phyloP scores from a whole-genome alignment of 73 alveolate genomes.

The Uronychia binucleata region DNA sequence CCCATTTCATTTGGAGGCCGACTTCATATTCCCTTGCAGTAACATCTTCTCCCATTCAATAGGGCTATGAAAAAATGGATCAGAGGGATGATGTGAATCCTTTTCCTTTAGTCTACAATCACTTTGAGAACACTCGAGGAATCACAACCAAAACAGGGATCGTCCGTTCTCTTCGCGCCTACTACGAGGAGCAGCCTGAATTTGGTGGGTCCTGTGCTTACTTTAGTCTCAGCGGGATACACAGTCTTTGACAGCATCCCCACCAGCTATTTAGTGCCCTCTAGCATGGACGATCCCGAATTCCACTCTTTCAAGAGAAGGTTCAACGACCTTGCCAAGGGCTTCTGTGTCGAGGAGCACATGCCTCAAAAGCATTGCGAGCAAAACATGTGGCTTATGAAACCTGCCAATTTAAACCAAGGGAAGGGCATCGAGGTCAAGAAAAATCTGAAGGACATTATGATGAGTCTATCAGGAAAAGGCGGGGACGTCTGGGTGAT shows the following conservation, averaged over 20 bases:
- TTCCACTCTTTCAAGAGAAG: constrained; percentile 29
- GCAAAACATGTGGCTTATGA: constrained; percentile 83
- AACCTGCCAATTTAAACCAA: constrained; percentile 86
- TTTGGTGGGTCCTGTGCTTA: too few relatives aligned
- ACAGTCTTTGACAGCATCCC: constrained; percentile 67
- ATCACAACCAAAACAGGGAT: constrained; percentile 69
- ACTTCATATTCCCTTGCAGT: too few relatives aligned
- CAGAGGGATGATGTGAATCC: constrained; percentile 27
- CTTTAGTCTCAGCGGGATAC: too few relatives aligned
- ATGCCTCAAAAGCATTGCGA: constrained; percentile 85
- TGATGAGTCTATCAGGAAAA: constrained; percentile 44
- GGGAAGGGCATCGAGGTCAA: constrained; percentile 94
- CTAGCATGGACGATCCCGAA: constrained; percentile 36
- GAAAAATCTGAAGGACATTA: constrained; percentile 77
- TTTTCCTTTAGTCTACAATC: constrained; percentile 59
- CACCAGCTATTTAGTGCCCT: constrained; percentile 57
- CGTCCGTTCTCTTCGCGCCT: constrained; percentile 43
- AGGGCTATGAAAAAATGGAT: constrained; percentile 43
- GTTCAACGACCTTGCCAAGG: constrained; percentile 61
- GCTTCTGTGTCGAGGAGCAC: constrained; percentile 47
- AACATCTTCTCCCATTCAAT: too few relatives aligned
- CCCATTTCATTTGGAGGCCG: too few relatives aligned
- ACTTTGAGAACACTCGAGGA: constrained; percentile 61
- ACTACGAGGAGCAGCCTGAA: constrained; percentile 40
- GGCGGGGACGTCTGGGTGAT: constrained; percentile 71